Evolutionary conservation across 1,139 yeast genomes (phyloP), one percentile per base, ranked within the genome.

Genomic region (Torulaspora pretoriensis): DNA sequence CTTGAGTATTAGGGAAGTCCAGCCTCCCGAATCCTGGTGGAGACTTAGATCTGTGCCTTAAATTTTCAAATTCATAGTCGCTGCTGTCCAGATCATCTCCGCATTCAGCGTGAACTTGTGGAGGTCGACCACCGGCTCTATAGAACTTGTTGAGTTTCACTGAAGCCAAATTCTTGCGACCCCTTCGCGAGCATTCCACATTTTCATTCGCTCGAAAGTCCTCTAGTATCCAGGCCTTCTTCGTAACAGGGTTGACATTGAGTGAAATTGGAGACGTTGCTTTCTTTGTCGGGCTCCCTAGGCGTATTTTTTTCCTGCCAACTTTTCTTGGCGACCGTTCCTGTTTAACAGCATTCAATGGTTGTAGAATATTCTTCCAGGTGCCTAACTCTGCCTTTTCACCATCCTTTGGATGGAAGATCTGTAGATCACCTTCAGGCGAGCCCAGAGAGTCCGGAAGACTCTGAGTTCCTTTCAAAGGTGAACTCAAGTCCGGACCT

Each of bases 11-110:
- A 1, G 87, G 85, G 54, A 82, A 81, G 48, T 79, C 85, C 34
- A 81, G 72, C 35, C 73, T 64, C 63, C 78, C 81, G 61, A 74
- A 80, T 1, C 86, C 86, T 2, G 84, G 84, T 1, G 87, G 87
- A 2, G 83, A 76, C 40, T 75, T 76, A 22, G 77, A 74, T 55
- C 75, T 68, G 42, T 70, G 73, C 43, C 61, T 64, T 52, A 67
- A 29, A 54, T 64, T 57, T 32, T 57, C 60, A 47, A 57, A 56
- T 4, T 51, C 49, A 14, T 47, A 42, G 4, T 49, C 52, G n/a
- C 41, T 39, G 6, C 38, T 42, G 2, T 39, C 40, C 19, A 35
- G 46, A 24, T 30, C 24, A 7, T 36, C 25, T 14, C 35, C 34
- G 13, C 31, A 8, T 32, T 35, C 39, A 14, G 35, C 14, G 7